Percentiles rank a stretch among this genome's conserved stretches.
These are phyloP conservation scores for Carex scoparia DNA, from an alignment of 176 grass and related monocot genomes.

Conservation along the genomic window DNA sequence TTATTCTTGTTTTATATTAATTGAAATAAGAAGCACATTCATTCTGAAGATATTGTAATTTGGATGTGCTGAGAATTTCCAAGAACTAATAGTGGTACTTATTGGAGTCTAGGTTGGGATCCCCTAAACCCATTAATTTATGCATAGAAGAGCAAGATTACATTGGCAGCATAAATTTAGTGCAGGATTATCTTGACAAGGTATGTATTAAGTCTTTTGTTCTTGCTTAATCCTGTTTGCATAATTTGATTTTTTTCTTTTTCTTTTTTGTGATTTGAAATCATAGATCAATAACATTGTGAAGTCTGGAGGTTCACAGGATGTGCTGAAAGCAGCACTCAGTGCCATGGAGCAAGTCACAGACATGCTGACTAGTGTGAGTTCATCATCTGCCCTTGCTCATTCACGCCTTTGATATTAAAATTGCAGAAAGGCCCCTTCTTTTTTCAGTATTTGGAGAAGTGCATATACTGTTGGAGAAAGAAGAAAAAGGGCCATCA, in stretches of 20 bases:
- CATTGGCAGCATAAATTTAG: slow-evolving; percentile 17
- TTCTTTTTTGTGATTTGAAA: background rate
- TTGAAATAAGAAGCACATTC: background rate
- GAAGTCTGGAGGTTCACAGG: slow-evolving; percentile 9
- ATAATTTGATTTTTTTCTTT: background rate
- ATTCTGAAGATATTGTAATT: background rate
- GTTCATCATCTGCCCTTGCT: background rate
- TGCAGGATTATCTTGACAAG: slow-evolving; percentile 27
- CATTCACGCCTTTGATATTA: slow-evolving; percentile 23
- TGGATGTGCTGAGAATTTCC: background rate
- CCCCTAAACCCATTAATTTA: background rate
- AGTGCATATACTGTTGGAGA: background rate
- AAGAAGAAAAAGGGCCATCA: background rate
- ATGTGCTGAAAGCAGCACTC: slow-evolving; percentile 30
- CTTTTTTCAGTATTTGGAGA: background rate
- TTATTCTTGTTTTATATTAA: background rate
- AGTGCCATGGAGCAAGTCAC: slow-evolving; percentile 23
- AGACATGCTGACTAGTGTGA: slow-evolving; percentile 19
- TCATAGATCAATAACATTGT: slow-evolving; percentile 16
- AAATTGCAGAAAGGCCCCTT: slow-evolving; percentile 4
- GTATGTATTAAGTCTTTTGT: background rate
- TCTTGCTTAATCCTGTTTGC: background rate
- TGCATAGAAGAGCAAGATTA: slow-evolving; percentile 20
- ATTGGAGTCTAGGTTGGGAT: background rate
- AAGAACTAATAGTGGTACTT: background rate